Conservation (phyloP, 2,329 filamentous ascomycete genomes). For the Colletotrichum sp. region DNA sequence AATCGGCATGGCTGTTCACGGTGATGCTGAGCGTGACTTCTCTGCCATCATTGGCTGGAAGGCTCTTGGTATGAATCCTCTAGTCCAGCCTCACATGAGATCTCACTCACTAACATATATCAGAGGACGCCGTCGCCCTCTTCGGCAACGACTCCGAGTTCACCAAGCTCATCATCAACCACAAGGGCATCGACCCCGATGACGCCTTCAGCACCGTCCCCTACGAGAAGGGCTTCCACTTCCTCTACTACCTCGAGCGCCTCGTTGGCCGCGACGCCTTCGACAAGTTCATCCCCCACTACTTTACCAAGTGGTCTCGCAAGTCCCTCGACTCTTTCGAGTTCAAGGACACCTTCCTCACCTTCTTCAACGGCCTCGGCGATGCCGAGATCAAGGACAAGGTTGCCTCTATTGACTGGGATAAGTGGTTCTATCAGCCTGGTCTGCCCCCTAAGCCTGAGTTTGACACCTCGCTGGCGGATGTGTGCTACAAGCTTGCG, state of each 20-base stretch:
- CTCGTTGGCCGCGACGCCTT: constrained; percentile 86
- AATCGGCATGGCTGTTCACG: constrained; percentile 78
- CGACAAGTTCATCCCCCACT: constrained; percentile 94
- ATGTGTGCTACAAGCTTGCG: constrained; percentile 83
- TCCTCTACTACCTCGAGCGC: constrained; percentile 89
- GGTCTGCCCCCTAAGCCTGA: constrained; percentile 89
- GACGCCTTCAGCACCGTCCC: constrained; percentile 93
- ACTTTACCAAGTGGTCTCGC: constrained; percentile 84
- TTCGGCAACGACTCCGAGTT: constrained; percentile 89
- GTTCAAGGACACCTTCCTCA: constrained; percentile 86
- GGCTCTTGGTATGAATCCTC: constrained; percentile 60
- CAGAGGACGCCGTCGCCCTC: constrained; percentile 76
- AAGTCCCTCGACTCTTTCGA: constrained; percentile 93
- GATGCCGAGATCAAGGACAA: constrained; percentile 70
- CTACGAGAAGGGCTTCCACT: constrained; percentile 96
- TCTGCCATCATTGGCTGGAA: constrained; percentile 98
- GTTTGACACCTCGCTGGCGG: constrained; percentile 88
- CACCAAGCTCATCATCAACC: constrained; percentile 86
- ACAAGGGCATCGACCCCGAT: constrained; percentile 91
- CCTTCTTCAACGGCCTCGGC: constrained; percentile 75
- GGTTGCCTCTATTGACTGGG: constrained; percentile 82
- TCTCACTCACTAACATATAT: not conserved
- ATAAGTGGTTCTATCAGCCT: constrained; percentile 85
- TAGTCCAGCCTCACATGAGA: not conserved
- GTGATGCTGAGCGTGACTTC: constrained; percentile 87